Base-by-base conservation (phyloP, 164 flowering plant genomes). In the Magnolia kwangsiensis region DNA sequence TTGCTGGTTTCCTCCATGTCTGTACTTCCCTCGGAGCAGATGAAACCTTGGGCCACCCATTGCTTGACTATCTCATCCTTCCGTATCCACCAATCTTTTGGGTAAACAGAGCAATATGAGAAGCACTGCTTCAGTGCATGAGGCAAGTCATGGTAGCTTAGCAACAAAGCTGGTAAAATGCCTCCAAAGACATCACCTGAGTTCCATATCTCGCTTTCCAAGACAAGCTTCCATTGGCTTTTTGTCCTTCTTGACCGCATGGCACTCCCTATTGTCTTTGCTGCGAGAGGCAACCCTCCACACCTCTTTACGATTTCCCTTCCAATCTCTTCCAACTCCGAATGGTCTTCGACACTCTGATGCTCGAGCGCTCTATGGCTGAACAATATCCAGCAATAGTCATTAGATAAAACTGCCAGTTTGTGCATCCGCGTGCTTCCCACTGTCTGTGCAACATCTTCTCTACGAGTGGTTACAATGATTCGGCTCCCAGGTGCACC, bases 41-140 rank as follows among this genome's bases (percentile, higher is more conserved):
- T 64, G 50, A 72, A 73, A 9, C 80, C 80, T 66, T 78, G 67
- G n/a, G 72, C 75, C 66, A 75, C 75, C 83, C 83, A 81, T 10
- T 71, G 27, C 50, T 71, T 67, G 19, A 81, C 72, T 24, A 81
- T 20, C 18, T n/a, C n/a, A 13, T 75, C 73, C 67, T 75, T 81
- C 1, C 49, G 18, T n/a, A 78, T 67, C 0, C 20, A 13, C 16
- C 37, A 51, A 20, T 68, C 74, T 61, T 78, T 78, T 0, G 78
- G 83, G 63, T 72, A 81, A 18, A 81, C 29, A 4, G 78, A 78
- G 69, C 83, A 81, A 68, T 72, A 81, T 0, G 74, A 69, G 63
- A 81, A 78, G 24, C 80, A 76, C 19, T 63, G 73, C 72, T 68
- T 80, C 24, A 80, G 75, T 63, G 68, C 71, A 64, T 73, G 23